These are phyloP conservation scores for Pseudopithomyces chartarum DNA, from an alignment of 2,329 filamentous ascomycete genomes.

Conservation along the genomic window DNA sequence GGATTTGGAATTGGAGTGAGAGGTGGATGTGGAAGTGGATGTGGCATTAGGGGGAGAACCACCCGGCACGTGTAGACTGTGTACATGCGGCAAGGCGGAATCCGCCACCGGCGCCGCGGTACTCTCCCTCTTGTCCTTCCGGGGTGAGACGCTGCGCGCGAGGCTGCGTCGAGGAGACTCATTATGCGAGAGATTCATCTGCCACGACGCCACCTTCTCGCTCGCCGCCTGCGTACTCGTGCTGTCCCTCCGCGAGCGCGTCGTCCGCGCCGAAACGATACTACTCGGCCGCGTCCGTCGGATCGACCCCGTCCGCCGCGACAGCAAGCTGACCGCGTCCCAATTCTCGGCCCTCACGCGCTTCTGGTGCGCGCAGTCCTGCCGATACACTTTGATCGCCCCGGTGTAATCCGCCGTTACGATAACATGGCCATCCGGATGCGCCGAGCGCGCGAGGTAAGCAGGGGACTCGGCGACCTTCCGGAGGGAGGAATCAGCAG, in stretches of 20 bases:
- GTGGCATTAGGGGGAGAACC: too few relatives aligned
- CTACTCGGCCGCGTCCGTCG: conserved; percentile 55
- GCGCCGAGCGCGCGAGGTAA: conserved; percentile 76
- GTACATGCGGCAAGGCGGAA: not conserved
- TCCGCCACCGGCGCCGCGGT: not conserved
- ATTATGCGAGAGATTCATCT: not conserved
- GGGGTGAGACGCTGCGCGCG: conserved; percentile 1
- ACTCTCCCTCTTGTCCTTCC: not conserved
- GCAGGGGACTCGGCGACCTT: conserved; percentile 70
- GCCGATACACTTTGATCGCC: conserved; percentile 90
- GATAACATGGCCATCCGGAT: conserved; percentile 85
- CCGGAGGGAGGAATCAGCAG: conserved; percentile 42
- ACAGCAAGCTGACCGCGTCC: conserved; percentile 79
- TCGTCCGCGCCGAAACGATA: conserved; percentile 60
- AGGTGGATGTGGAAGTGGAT: too few relatives aligned
- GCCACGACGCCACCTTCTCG: conserved; percentile 52
- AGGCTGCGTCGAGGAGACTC: conserved; percentile 1
- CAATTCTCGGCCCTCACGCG: conserved; percentile 68
- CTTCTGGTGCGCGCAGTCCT: conserved; percentile 87
- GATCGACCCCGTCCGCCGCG: conserved; percentile 66
- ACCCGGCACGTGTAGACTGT: too few relatives aligned
- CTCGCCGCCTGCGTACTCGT: conserved; percentile 57
- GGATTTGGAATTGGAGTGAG: too few relatives aligned
- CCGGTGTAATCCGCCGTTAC: conserved; percentile 88
- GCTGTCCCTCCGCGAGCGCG: conserved; percentile 53